Evolutionary conservation across 2,329 filamentous ascomycete species (phyloP).

Genomic region (Talaromyces funiculosus): DNA sequence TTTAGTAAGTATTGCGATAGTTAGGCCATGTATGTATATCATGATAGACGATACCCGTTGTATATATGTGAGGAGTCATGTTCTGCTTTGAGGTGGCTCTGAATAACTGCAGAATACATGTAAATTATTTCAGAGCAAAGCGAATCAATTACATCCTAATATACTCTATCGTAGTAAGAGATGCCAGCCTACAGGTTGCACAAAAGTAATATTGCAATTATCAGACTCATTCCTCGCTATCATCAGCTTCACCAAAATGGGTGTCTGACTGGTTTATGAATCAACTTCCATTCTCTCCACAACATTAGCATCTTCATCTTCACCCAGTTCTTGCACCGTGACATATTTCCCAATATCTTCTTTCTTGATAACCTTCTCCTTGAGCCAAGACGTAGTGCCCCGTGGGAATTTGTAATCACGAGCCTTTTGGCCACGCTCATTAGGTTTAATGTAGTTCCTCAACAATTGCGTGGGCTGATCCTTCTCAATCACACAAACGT

Average conservation of each 20-base stretch:
- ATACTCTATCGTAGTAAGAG: background rate
- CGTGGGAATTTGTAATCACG: constrained; percentile 85
- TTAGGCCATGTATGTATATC: background rate
- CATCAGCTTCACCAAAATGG: background rate
- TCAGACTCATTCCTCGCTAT: background rate
- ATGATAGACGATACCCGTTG: background rate
- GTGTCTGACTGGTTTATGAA: background rate
- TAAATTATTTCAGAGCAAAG: background rate
- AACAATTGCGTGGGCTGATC: constrained; percentile 85
- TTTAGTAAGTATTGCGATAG: background rate
- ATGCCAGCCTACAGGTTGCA: background rate
- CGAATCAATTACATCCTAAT: background rate
- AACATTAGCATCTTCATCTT: constrained; percentile 56
- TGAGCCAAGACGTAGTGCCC: constrained; percentile 92
- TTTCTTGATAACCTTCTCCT: constrained; percentile 93
- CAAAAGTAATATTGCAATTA: background rate
- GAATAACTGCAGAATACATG: background rate
- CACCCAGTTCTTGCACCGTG: constrained; percentile 77
- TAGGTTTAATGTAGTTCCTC: constrained; percentile 89
- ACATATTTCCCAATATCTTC: constrained; percentile 93
- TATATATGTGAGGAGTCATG: background rate
- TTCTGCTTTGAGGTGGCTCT: background rate
- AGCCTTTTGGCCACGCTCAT: constrained; percentile 84
- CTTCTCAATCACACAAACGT: constrained; percentile 89
- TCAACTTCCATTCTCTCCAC: constrained; percentile 64